phyloP scores from a whole-genome alignment of 495 filamentous ascomycete species.

The Penicillium goetzii region DNA sequence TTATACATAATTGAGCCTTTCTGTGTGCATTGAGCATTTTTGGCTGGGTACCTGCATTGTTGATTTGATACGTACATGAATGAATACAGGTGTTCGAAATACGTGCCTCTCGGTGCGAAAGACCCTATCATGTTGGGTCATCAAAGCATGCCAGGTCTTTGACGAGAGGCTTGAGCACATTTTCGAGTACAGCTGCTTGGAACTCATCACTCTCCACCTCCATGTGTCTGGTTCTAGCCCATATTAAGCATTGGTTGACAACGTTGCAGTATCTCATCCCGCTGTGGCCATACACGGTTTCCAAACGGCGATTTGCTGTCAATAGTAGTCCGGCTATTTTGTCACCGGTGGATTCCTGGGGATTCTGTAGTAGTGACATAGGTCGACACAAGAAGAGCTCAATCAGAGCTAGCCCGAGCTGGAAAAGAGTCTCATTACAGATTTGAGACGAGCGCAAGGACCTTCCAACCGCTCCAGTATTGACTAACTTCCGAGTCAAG shows the following conservation, averaged over 20 bases:
- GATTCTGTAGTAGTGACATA: background rate
- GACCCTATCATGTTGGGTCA: background rate
- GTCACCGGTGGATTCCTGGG: background rate
- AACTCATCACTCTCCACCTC: background rate
- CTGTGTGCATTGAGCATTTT: constrained; percentile 8
- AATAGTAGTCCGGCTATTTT: background rate
- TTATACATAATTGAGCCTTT: constrained; percentile 31
- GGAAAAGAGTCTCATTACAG: background rate
- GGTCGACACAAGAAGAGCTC: background rate
- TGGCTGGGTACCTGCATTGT: constrained; percentile 1
- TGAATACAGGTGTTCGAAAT: background rate
- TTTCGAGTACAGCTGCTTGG: background rate
- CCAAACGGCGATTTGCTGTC: background rate
- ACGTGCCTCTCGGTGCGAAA: background rate
- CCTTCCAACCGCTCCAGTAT: background rate
- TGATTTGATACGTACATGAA: constrained; percentile 8
- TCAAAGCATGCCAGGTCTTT: background rate
- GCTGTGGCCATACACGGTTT: background rate
- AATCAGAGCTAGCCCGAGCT: background rate
- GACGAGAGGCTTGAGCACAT: background rate
- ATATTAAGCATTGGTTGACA: background rate
- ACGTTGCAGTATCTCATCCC: background rate
- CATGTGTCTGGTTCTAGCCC: background rate
- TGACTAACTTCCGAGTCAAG: background rate
- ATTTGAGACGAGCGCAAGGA: background rate